Evolutionary conservation across 805 yeast species (phyloP).

Genomic region (Suhomyces prunicola): DNA sequence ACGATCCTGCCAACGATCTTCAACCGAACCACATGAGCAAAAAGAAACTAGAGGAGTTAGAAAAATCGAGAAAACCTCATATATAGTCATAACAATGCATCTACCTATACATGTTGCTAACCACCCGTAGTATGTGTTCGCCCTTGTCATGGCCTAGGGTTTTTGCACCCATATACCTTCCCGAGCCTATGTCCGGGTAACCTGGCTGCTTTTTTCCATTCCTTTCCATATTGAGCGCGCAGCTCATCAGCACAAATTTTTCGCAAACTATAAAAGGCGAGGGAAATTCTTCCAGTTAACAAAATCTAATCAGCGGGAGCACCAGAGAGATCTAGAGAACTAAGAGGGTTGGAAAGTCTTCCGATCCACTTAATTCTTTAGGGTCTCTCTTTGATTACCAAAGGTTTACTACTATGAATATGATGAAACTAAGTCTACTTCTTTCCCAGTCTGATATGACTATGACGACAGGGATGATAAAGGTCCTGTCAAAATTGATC

Average conservation of each 20-base stretch:
- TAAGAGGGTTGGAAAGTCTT: background rate
- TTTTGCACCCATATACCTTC: background rate
- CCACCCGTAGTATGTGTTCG: background rate
- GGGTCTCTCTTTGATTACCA: background rate
- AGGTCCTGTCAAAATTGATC: slow-evolving; percentile 37
- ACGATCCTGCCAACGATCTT: background rate
- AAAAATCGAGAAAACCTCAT: slow-evolving; percentile 26
- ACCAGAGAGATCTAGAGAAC: background rate
- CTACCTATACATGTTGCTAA: background rate
- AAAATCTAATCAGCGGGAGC: background rate
- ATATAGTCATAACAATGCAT: background rate
- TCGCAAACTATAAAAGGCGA: slow-evolving; percentile 3
- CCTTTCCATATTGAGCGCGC: background rate
- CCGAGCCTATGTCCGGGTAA: slow-evolving; percentile 4
- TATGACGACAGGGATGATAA: slow-evolving; percentile 84
- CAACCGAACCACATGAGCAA: slow-evolving; percentile 12
- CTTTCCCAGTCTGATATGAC: slow-evolving; percentile 94
- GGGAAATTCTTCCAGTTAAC: background rate
- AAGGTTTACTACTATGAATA: slow-evolving; percentile 18
- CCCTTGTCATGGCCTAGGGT: background rate
- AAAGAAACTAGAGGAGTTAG: slow-evolving; percentile 27
- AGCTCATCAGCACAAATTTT: slow-evolving; percentile 2
- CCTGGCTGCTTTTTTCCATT: background rate
- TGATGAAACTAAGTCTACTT: slow-evolving; percentile 61
- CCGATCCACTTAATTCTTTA: background rate